These are phyloP conservation scores for Exophiala sideris DNA, from an alignment of 2,329 filamentous ascomycete genomes.

Conservation along the genomic window DNA sequence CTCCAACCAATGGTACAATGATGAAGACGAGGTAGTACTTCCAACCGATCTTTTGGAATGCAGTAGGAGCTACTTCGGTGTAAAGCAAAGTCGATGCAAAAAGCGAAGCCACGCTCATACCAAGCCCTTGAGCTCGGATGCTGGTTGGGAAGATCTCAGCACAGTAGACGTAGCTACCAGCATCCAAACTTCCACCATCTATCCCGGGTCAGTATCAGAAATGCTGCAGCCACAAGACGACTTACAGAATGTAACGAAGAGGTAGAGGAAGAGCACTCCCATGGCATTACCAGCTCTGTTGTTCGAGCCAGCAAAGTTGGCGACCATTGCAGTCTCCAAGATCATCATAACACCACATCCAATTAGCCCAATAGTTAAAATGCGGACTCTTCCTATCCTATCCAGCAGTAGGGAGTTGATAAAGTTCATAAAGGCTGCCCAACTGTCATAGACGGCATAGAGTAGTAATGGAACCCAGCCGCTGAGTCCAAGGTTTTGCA, in stretches of 20 bases:
- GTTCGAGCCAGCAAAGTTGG: conserved; percentile 9
- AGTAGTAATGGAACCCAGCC: conserved; percentile 4
- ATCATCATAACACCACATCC: conserved; percentile 10
- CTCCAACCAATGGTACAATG: neutral
- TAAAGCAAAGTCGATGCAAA: conserved; percentile 5
- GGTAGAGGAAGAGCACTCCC: conserved; percentile 6
- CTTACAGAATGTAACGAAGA: conserved; percentile 1
- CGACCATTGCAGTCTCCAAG: conserved; percentile 17
- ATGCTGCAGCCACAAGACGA: no score
- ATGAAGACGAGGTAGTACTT: conserved; percentile 16
- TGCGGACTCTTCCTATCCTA: conserved; percentile 1
- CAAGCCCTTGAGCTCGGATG: conserved; percentile 12
- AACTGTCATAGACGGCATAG: conserved; percentile 1
- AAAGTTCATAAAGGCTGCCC: conserved; percentile 5
- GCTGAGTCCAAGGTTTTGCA: conserved; percentile 4
- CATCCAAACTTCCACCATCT: conserved; percentile 8
- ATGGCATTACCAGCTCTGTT: conserved; percentile 12
- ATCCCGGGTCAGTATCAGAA: no score
- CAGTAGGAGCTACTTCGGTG: conserved; percentile 12
- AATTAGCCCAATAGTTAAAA: conserved; percentile 1
- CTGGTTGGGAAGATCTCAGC: conserved; percentile 17
- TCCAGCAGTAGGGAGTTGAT: conserved; percentile 4
- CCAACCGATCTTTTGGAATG: conserved; percentile 22
- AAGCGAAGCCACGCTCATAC: neutral
- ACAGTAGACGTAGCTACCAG: conserved; percentile 17